These are phyloP conservation scores for Wickerhamomyces sp. DNA, from an alignment of 1,139 yeast genomes.

Conservation along the genomic window DNA sequence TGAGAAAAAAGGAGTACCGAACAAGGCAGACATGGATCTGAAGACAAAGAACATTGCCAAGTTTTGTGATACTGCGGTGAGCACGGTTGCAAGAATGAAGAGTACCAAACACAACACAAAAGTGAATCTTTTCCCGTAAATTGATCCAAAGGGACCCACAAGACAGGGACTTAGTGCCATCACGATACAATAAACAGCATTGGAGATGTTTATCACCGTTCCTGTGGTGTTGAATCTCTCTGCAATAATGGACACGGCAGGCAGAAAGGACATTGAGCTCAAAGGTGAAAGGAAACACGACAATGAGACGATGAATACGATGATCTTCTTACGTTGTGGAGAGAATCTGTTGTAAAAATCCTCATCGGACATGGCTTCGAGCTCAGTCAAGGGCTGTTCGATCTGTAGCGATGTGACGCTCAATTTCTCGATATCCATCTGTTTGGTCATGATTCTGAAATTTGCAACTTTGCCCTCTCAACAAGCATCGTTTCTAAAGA, in stretches of 20 bases:
- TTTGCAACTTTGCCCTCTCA: too few relatives aligned
- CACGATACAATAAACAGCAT: slow-evolving; percentile 42
- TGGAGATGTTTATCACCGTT: slow-evolving; percentile 40
- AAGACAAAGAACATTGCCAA: slow-evolving; percentile 45
- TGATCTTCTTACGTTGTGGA: slow-evolving; percentile 13
- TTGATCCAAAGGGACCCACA: slow-evolving; percentile 42
- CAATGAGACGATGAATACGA: slow-evolving; percentile 23
- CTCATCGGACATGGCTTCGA: slow-evolving; percentile 1
- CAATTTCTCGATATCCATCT: too few relatives aligned
- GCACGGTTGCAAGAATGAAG: slow-evolving; percentile 31
- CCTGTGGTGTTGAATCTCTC: slow-evolving; percentile 38
- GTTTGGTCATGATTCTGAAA: too few relatives aligned
- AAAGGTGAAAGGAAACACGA: slow-evolving; percentile 38
- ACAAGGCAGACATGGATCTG: slow-evolving; percentile 41
- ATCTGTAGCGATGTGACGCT: too few relatives aligned
- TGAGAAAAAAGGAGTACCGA: slow-evolving; percentile 48
- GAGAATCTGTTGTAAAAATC: slow-evolving; percentile 11
- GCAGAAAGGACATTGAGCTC: slow-evolving; percentile 39
- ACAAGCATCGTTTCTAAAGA: too few relatives aligned
- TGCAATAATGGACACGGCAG: slow-evolving; percentile 47
- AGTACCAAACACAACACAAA: slow-evolving; percentile 34
- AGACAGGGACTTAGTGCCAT: slow-evolving; percentile 49
- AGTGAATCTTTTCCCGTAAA: slow-evolving; percentile 42
- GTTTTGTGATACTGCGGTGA: slow-evolving; percentile 42
- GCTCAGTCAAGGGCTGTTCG: too few relatives aligned